Evolutionary conservation across 1,284 basidiomycete genomes (phyloP).

Genomic region (Naganishia sp.): DNA sequence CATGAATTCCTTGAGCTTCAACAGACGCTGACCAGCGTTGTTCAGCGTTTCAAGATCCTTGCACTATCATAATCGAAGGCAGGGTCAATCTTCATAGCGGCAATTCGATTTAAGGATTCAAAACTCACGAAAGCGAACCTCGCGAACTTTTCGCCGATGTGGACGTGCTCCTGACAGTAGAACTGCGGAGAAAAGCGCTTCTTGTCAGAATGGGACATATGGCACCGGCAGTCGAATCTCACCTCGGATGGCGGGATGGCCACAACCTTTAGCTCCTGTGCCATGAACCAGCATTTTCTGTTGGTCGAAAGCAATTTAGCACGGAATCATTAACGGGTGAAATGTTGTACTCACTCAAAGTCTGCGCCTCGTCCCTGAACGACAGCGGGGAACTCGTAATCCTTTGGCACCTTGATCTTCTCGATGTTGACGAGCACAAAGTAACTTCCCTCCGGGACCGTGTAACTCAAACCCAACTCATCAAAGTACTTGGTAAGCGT

Average conservation of each 20-base stretch:
- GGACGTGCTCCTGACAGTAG: slow-evolving; percentile 79
- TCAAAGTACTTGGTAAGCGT: slow-evolving; percentile 79
- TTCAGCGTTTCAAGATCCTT: slow-evolving; percentile 82
- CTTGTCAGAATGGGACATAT: not conserved
- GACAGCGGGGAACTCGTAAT: slow-evolving; percentile 76
- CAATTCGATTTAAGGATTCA: not conserved
- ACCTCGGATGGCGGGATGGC: slow-evolving; percentile 90
- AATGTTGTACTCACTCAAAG: slow-evolving; percentile 64
- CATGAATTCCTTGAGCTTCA: slow-evolving; percentile 71
- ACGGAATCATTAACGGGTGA: not conserved
- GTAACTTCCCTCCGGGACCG: slow-evolving; percentile 82
- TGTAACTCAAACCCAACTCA: slow-evolving; percentile 80
- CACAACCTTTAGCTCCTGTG: slow-evolving; percentile 81
- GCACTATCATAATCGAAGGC: slow-evolving; percentile 56
- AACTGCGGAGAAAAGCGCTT: slow-evolving; percentile 60
- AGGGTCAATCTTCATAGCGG: no score
- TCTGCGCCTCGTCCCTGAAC: slow-evolving; percentile 80
- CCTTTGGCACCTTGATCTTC: slow-evolving; percentile 74
- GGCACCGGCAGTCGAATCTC: slow-evolving; percentile 38
- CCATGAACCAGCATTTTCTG: slow-evolving; percentile 88
- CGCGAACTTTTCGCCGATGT: slow-evolving; percentile 80
- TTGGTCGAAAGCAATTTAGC: not conserved
- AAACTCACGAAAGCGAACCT: slow-evolving; percentile 74
- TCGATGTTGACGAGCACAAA: slow-evolving; percentile 87
- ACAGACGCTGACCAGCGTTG: slow-evolving; percentile 73